Percentiles rank a stretch among this genome's conserved stretches.
Evolutionary conservation across 371 early-diverging fungal species (phyloP).

Genomic region (Circinella minor): DNA sequence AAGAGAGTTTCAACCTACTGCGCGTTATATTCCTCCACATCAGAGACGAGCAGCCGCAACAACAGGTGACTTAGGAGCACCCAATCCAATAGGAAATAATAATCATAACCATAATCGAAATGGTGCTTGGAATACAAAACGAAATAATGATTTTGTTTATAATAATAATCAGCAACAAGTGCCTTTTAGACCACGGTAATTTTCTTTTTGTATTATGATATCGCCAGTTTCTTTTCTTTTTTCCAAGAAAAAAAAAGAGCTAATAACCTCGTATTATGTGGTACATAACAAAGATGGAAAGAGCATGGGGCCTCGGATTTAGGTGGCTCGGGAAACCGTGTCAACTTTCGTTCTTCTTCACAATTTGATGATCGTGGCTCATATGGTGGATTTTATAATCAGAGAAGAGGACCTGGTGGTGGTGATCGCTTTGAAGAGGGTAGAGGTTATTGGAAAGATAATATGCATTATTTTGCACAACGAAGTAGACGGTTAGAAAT

Average conservation of each 20-base stretch:
- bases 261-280: background rate
- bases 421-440: slow-evolving; percentile 59
- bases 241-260: no score
- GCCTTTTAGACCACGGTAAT: background rate
- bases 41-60: slow-evolving; percentile 1
- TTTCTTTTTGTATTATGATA: no score
- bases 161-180: background rate
- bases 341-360: background rate
- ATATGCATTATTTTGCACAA: slow-evolving; percentile 71
- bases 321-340: background rate
- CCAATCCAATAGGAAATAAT: background rate
- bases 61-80: background rate
- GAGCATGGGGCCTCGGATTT: slow-evolving; percentile 6
- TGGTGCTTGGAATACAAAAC: slow-evolving; percentile 1
- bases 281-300: background rate
- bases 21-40: slow-evolving; percentile 5
- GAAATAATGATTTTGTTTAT: background rate
- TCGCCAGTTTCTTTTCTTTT: no score
- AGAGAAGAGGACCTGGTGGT: slow-evolving; percentile 44
- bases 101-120: background rate
- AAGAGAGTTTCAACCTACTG: background rate
- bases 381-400: slow-evolving; percentile 38
- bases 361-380: slow-evolving; percentile 34
- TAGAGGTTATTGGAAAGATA: slow-evolving; percentile 72
- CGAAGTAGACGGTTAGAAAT: slow-evolving; percentile 77